Percentiles rank a stretch among this genome's conserved stretches.
These are phyloP conservation scores for Pisolithus tinctorius DNA, from an alignment of 768 basidiomycete species.

Conservation along the genomic window DNA sequence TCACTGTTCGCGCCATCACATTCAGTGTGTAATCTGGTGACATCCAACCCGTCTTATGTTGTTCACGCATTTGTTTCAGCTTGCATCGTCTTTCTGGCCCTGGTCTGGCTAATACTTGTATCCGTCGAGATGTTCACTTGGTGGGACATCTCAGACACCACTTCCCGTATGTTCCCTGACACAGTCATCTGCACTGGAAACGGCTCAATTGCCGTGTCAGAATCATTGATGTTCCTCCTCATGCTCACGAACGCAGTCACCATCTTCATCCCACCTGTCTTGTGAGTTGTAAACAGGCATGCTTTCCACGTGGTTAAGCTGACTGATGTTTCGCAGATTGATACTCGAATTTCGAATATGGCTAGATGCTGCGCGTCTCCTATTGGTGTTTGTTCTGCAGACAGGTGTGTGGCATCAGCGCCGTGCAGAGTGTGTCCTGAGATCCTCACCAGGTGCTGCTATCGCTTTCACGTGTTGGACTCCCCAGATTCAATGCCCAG, in stretches of 20 bases:
- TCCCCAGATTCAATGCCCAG: constrained; percentile 37
- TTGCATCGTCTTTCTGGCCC: constrained; percentile 35
- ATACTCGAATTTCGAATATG: constrained; percentile 43
- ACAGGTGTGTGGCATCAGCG: constrained; percentile 30
- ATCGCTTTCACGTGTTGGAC: constrained; percentile 36
- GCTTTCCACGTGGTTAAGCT: constrained; percentile 1
- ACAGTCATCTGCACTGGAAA: neutral
- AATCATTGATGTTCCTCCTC: constrained; percentile 40
- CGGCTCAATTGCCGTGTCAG: constrained; percentile 21
- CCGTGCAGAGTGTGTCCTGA: neutral
- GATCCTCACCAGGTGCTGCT: constrained; percentile 32
- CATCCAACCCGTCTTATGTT: neutral
- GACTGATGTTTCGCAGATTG: constrained; percentile 26
- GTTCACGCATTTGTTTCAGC: constrained; percentile 23
- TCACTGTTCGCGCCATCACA: constrained; percentile 21
- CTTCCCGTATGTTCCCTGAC: constrained; percentile 37
- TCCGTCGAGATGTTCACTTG: constrained; percentile 40
- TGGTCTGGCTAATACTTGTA: constrained; percentile 44
- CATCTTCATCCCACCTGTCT: constrained; percentile 33
- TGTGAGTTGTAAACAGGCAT: constrained; percentile 29
- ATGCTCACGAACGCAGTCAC: constrained; percentile 35
- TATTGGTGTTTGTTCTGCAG: constrained; percentile 40
- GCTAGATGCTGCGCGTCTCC: constrained; percentile 47
- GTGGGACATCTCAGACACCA: constrained; percentile 38
- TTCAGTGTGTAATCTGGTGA: constrained; percentile 19